A percentile compares a stretch with the other conserved stretches of the same genome.
phyloP scores from a whole-genome alignment of 2,329 filamentous ascomycete species.

The Trematosphaeria pertusa region DNA sequence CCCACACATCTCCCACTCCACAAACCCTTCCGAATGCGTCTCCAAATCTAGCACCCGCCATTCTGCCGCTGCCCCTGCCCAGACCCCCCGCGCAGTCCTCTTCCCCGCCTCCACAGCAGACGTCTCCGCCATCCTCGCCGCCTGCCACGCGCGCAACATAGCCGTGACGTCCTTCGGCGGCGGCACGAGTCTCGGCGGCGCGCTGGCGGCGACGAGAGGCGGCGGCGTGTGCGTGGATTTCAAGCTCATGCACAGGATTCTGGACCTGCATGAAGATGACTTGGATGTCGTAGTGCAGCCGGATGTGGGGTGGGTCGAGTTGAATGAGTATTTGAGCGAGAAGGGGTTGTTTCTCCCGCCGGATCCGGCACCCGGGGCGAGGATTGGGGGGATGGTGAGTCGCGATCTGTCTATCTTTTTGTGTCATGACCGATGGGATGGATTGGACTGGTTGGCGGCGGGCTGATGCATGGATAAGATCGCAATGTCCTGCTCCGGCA shows the following conservation, averaged over 20 bases:
- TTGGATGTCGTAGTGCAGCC: slow-evolving; percentile 62
- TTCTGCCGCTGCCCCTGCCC: slow-evolving; percentile 30
- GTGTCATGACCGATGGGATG: too few species aligned
- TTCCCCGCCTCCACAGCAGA: slow-evolving; percentile 79
- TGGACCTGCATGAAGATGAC: slow-evolving; percentile 73
- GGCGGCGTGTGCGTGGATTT: slow-evolving; percentile 88
- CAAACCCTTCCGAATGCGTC: slow-evolving; percentile 10
- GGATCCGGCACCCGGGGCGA: slow-evolving; percentile 88
- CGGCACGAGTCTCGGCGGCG: slow-evolving; percentile 86
- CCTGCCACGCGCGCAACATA: slow-evolving; percentile 78
- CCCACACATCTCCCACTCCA: slow-evolving; percentile 16
- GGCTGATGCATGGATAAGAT: too few species aligned
- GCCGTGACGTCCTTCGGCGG: slow-evolving; percentile 88
- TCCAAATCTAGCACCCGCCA: slow-evolving; percentile 31
- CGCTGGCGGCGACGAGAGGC: slow-evolving; percentile 78
- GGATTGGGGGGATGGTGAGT: slow-evolving; percentile 87
- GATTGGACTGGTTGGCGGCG: too few species aligned
- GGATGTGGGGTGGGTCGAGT: slow-evolving; percentile 79
- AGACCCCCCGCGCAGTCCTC: slow-evolving; percentile 65
- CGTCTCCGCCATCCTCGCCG: slow-evolving; percentile 79
- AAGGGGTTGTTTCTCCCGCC: slow-evolving; percentile 84
- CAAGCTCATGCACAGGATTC: slow-evolving; percentile 76
- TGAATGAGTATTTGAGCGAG: slow-evolving; percentile 74
- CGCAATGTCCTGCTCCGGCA: slow-evolving; percentile 74
- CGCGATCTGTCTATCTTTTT: neutral